Evolutionary conservation across 2,329 filamentous ascomycete species (phyloP).

Genomic region (Colletotrichum sp.): DNA sequence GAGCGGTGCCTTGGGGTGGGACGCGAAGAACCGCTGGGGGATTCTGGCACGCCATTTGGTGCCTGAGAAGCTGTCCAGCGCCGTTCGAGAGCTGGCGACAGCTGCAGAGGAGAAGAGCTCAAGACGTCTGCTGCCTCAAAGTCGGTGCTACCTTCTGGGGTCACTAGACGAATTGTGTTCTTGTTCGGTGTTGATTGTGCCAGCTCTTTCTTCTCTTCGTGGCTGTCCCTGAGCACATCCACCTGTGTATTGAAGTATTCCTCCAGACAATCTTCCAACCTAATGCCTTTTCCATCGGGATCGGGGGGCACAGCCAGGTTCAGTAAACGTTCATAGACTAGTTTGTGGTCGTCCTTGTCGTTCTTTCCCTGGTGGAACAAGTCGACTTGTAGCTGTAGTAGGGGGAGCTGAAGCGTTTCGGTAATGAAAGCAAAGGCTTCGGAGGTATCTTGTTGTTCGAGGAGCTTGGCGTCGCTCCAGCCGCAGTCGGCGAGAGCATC

Average conservation of each 20-base stretch:
- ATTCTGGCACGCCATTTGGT: conserved; percentile 5
- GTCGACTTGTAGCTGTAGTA: conserved; percentile 91
- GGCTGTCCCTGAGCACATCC: conserved; percentile 79
- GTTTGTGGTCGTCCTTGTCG: conserved; percentile 88
- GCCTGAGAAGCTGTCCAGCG: not conserved
- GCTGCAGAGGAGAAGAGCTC: conserved; percentile 35
- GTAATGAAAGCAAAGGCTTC: conserved; percentile 97
- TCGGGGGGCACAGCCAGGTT: conserved; percentile 89
- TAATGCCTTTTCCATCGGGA: conserved; percentile 72
- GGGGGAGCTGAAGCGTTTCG: conserved; percentile 82
- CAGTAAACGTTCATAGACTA: conserved; percentile 87
- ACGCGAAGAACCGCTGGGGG: conserved; percentile 34
- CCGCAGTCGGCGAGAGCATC: conserved; percentile 83
- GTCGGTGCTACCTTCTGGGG: conserved; percentile 30
- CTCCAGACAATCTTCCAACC: conserved; percentile 89
- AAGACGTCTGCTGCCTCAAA: conserved; percentile 33
- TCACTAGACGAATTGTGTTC: conserved; percentile 38
- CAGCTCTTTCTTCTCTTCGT: conserved; percentile 56
- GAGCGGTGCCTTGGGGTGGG: conserved; percentile 49
- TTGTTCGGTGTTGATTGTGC: conserved; percentile 29
- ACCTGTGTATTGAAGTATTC: conserved; percentile 95
- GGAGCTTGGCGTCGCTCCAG: conserved; percentile 78
- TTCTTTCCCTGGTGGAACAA: conserved; percentile 91
- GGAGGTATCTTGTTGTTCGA: conserved; percentile 93
- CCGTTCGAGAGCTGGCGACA: conserved; percentile 28